A percentile compares a stretch with the other conserved stretches of the same genome.
Conservation (phyloP, 2,329 filamentous ascomycete species). For the Triangularia setosa region DNA sequence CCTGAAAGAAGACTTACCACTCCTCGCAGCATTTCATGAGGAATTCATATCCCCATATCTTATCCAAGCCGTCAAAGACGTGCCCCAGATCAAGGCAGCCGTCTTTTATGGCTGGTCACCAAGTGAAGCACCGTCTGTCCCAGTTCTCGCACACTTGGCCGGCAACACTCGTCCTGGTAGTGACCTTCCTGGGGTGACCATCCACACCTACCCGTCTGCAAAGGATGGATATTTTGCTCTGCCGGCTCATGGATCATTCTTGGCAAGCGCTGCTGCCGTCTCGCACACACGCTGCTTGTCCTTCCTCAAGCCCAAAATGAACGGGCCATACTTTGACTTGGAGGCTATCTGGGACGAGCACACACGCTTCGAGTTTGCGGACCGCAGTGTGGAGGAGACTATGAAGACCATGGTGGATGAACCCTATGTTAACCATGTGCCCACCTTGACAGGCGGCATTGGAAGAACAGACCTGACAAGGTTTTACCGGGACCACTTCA, state of each 20-base stretch:
- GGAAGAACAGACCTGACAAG: slow-evolving; percentile 58
- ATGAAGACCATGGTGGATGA: slow-evolving; percentile 80
- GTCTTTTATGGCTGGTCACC: slow-evolving; percentile 20
- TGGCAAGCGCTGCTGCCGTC: slow-evolving; percentile 52
- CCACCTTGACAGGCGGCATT: slow-evolving; percentile 67
- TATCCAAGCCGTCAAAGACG: neutral
- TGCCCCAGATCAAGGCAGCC: slow-evolving; percentile 11
- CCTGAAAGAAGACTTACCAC: neutral
- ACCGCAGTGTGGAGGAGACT: slow-evolving; percentile 64
- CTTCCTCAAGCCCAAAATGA: slow-evolving; percentile 60
- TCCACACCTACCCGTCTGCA: slow-evolving; percentile 42
- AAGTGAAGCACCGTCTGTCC: neutral
- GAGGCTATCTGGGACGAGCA: slow-evolving; percentile 79
- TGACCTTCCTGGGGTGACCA: neutral
- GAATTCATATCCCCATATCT: slow-evolving; percentile 15
- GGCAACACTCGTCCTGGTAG: neutral
- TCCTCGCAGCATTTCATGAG: neutral
- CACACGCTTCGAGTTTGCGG: slow-evolving; percentile 65
- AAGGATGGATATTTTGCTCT: slow-evolving; percentile 44
- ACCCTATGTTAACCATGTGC: slow-evolving; percentile 75
- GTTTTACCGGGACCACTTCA: slow-evolving; percentile 72
- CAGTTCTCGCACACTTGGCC: slow-evolving; percentile 22
- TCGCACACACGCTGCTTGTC: slow-evolving; percentile 63
- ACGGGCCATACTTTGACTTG: slow-evolving; percentile 67
- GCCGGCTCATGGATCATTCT: slow-evolving; percentile 49